Conservation (phyloP, 352 stramenopile genomes). For the Phytopythium vexans region DNA sequence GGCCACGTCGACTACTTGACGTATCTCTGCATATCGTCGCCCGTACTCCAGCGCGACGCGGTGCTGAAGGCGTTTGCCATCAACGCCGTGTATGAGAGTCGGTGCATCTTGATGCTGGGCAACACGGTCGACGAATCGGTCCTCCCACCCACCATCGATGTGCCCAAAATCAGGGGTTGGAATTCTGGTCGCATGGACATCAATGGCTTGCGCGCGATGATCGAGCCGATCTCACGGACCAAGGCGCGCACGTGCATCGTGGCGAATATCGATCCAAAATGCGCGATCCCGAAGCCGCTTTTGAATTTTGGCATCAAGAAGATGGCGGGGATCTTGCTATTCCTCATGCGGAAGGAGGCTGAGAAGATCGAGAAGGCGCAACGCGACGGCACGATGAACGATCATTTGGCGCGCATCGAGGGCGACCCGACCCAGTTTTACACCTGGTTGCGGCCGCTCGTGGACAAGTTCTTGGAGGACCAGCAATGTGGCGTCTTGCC, state of each 20-base stretch:
- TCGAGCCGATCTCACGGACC: conserved; percentile 68
- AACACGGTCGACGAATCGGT: conserved; percentile 41
- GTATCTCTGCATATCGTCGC: conserved; percentile 73
- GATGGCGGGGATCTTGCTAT: conserved; percentile 70
- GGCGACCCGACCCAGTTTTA: conserved; percentile 75
- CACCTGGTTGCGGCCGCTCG: conserved; percentile 57
- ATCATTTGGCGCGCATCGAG: conserved; percentile 61
- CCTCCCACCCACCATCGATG: conserved; percentile 23
- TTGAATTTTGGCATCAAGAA: conserved; percentile 87
- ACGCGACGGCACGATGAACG: conserved; percentile 39
- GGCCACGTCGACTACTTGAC: conserved; percentile 53
- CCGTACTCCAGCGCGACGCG: conserved; percentile 65
- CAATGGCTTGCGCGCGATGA: conserved; percentile 65
- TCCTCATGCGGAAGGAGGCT: conserved; percentile 70
- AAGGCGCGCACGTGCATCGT: conserved; percentile 73
- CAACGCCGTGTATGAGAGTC: conserved; percentile 76
- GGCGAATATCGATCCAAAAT: conserved; percentile 77
- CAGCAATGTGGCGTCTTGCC: conserved; percentile 29
- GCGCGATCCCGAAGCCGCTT: conserved; percentile 58
- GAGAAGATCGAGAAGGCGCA: conserved; percentile 73
- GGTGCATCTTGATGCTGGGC: conserved; percentile 65
- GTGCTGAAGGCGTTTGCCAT: conserved; percentile 72
- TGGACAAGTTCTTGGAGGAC: conserved; percentile 67
- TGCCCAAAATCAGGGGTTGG: conserved; percentile 64
- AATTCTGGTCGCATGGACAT: conserved; percentile 73